phyloP scores from a whole-genome alignment of 148 eudicot genomes.

The Rhododendron molle region DNA sequence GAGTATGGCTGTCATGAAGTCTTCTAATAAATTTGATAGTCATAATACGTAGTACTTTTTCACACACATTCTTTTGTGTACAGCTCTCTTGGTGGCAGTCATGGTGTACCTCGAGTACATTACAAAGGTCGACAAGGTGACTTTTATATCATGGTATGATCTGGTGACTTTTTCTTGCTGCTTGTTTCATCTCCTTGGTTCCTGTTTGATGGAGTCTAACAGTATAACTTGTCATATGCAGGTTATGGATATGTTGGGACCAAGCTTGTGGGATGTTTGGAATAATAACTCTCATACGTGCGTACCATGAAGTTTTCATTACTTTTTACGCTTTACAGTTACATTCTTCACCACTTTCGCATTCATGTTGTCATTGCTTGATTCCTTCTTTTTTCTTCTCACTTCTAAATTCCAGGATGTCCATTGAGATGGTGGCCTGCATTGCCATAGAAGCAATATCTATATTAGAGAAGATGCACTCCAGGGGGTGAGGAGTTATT shows the following conservation, averaged over 20 bases:
- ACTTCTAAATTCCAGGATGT: slow-evolving; percentile 49
- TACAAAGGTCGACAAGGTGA: slow-evolving; percentile 72
- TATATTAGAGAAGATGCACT: slow-evolving; percentile 73
- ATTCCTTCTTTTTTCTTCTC: neutral
- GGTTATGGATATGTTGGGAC: slow-evolving; percentile 89
- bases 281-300: slow-evolving; percentile 54
- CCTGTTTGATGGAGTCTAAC: neutral
- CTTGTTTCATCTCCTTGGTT: neutral
- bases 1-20: slow-evolving; percentile 16
- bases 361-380: neutral
- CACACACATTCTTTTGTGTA: neutral
- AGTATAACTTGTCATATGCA: slow-evolving; percentile 21
- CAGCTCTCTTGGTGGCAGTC: slow-evolving; percentile 72
- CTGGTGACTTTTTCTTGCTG: neutral
- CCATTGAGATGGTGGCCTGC: slow-evolving; percentile 80
- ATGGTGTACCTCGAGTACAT: slow-evolving; percentile 78
- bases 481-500: slow-evolving; percentile 51
- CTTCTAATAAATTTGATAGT: neutral
- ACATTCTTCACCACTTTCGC: neutral
- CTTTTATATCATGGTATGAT: slow-evolving; percentile 65
- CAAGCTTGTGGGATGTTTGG: slow-evolving; percentile 93
- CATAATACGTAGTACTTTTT: neutral
- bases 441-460: slow-evolving; percentile 84
- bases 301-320: slow-evolving; percentile 11
- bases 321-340: neutral